These are phyloP conservation scores for Xylaria sp. DNA, from an alignment of 2,329 filamentous ascomycete genomes.

Conservation along the genomic window DNA sequence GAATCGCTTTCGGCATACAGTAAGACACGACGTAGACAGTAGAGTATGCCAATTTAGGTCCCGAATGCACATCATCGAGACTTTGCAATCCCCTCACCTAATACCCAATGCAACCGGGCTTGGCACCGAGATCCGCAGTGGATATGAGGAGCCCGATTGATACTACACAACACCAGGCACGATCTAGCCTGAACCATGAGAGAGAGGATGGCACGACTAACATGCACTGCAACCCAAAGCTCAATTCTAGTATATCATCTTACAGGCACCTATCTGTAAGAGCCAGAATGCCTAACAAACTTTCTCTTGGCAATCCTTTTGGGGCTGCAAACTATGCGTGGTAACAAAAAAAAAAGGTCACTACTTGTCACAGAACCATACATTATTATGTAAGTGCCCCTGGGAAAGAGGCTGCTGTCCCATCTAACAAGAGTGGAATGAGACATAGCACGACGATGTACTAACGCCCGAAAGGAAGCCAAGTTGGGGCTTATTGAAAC, in stretches of 20 bases:
- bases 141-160: slow-evolving; percentile 17
- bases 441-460: no score
- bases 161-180: slow-evolving; percentile 22
- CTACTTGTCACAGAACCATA: not conserved
- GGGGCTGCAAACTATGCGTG: not conserved
- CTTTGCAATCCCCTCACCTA: not conserved
- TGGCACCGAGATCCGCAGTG: slow-evolving; percentile 10
- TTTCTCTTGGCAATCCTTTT: not conserved
- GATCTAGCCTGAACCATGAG: slow-evolving; percentile 18
- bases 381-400: not conserved
- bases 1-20: not conserved
- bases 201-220: slow-evolving; percentile 12
- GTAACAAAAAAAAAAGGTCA: not conserved
- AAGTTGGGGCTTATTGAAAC: no score
- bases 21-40: slow-evolving; percentile 1
- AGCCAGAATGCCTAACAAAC: not conserved
- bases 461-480: no score
- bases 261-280: not conserved
- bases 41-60: not conserved
- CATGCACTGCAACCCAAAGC: slow-evolving; percentile 26
- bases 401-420: no score
- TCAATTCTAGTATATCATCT: not conserved
- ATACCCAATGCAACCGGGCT: slow-evolving; percentile 16
- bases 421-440: no score
- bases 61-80: slow-evolving; percentile 14